Evolutionary conservation across 2,329 filamentous ascomycete species (phyloP), one percentile per base, ranked within the genome.

Genomic region (Thelonectria rubi): DNA sequence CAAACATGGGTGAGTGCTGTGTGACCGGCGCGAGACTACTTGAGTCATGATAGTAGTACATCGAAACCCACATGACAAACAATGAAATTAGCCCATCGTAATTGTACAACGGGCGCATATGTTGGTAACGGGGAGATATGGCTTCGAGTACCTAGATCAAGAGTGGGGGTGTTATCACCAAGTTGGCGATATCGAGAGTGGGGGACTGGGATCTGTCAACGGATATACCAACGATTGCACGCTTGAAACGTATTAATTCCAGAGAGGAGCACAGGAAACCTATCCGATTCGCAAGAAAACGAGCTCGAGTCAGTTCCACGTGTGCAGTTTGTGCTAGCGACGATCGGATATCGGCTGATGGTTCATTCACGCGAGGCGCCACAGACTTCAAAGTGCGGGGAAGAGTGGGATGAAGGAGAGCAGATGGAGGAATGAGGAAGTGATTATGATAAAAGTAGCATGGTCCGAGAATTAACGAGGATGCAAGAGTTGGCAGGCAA

Each of bases 151-250:
- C n/a, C n/a, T n/a, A 30, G 18, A 34, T 55, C 51, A 51, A 60
- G 58, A 60, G 58, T 60, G 58, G 58, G 51, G 7, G 46, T 39
- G 43, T 51, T 60, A 60, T 52, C 47, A 55, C 20, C 9, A 15
- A 12, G 9, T 48, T 34, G 30, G n/a, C 40, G 49, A 59, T 55
- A 56, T 51, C 58, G 21, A 34, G 58, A 60, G 58, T 60, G 58
- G 58, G 58, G 52, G 49, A 39, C 47, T 12, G 46, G 50, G 30
- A 18, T 40, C 20, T 8, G 17, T 18, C 18, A 48, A 21, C 20
- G 9, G 5, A 12, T 21, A 24, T 46, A 26, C 21, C 20, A 46
- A 24, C 18, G 11, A 24, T 46, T 46, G 43, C 43, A 24, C 12
- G 21, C 20, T 11, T 18, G 14, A 20, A 43, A 20, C 17, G 2